Base-by-base conservation (phyloP, 2,329 filamentous ascomycete species). In the Pseudogymnoascus sp. region DNA sequence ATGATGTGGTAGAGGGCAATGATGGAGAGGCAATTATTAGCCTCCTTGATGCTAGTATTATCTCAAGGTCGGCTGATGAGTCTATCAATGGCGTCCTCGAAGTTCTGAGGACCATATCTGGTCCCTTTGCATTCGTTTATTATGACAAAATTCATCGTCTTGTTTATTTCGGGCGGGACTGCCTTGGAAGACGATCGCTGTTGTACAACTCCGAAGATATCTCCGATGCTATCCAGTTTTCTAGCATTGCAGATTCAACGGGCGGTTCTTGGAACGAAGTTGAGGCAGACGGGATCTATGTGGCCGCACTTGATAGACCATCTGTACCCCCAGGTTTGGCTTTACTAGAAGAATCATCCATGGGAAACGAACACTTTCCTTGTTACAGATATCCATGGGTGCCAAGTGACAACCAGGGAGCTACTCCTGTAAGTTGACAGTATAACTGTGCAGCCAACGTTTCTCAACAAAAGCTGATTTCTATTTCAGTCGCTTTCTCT, bases 51-150 rank as follows among this genome's bases (percentile, higher is more conserved):
- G 71, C 68, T 42, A 71, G 69, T 25, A 68, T 66, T 62, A 19
- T 36, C 45, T 33, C 63, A 55, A 35, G n/a, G 5, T 58, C 42
- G 61, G 49, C 63, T 23, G 66, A 69, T 11, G 65, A 65, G 35
- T 64, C 58, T 65, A 70, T 52, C 66, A 68, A 69, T 19, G 73
- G 73, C 28, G 73, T 87, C 7, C 66, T 86, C 5, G 71, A 79
- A 61, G 79, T 81, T 0, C 73, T 92, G 41, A 80, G 83, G 62
- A 78, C 75, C 39, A 83, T 93, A 25, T 83, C 87, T 63, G 94
- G 94, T 0, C 93, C 94, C 0, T 97, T 94, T 76, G 90, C 93
- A 1, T 94, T 97, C 74, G 83, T 93, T 5, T 97, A 88, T 73
- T 89, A 88, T 69, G 89, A 97, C 76, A 81, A 79, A 14, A 69